Evolutionary conservation across 1,139 yeast species (phyloP).

Genomic region (Yueomyces sp.): DNA sequence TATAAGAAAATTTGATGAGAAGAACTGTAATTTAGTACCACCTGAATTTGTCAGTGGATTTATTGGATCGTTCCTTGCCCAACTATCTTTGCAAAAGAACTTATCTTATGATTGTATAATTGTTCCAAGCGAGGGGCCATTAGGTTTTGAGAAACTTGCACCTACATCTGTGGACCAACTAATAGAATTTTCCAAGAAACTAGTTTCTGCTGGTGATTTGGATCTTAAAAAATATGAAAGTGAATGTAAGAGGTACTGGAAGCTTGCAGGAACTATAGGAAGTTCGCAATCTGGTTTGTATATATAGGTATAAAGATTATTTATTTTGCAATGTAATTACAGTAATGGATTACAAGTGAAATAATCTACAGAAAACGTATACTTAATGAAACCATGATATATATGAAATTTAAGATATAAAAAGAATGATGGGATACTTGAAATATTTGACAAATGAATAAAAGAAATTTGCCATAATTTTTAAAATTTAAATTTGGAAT

Average conservation of each 20-base stretch:
- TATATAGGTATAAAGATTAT: constrained; percentile 5
- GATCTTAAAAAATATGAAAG: constrained; percentile 10
- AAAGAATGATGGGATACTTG: no score
- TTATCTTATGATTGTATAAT: constrained; percentile 10
- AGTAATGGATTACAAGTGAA: constrained; percentile 1
- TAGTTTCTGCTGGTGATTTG: constrained; percentile 3
- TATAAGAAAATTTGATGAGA: constrained; percentile 8
- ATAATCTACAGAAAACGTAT: no score
- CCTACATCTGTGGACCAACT: constrained; percentile 16
- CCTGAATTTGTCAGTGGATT: constrained; percentile 25
- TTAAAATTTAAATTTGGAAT: no score
- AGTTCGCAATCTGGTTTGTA: constrained; percentile 23
- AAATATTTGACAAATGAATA: no score
- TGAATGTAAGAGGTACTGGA: constrained; percentile 20
- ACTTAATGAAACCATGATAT: no score
- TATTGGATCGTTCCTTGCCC: constrained; percentile 15
- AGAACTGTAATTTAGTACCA: constrained; percentile 12
- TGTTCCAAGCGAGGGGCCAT: constrained; percentile 26
- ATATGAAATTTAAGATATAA: no score
- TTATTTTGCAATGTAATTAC: no score
- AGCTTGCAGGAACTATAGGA: constrained; percentile 16
- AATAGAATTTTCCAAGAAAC: constrained; percentile 4
- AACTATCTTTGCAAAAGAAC: constrained; percentile 5
- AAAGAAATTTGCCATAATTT: no score
- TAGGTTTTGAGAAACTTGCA: constrained; percentile 23